phyloP scores from a whole-genome alignment of 306 rosid genomes.

The Lablab purpureus region DNA sequence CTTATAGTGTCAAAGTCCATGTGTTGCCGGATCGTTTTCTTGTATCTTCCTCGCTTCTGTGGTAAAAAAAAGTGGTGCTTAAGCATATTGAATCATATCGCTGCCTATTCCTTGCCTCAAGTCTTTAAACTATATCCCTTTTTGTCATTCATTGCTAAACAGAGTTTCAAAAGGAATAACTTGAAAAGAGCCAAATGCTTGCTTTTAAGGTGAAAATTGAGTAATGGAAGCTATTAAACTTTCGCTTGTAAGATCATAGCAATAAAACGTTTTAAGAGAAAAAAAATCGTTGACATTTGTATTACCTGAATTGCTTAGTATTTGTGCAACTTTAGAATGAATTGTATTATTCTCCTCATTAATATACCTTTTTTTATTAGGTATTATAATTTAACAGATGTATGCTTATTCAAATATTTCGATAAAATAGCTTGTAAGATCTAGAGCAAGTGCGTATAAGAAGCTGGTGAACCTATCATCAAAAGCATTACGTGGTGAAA shows the following conservation, averaged over 20 bases:
- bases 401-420: neutral
- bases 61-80: neutral
- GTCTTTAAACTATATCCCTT: neutral
- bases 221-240: neutral
- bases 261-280: neutral
- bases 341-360: neutral
- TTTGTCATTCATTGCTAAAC: neutral
- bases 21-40: conserved; percentile 67
- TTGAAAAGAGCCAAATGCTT: neutral
- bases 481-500: neutral
- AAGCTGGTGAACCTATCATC: conserved; percentile 4
- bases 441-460: conserved; percentile 15
- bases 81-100: neutral
- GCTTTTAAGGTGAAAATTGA: neutral
- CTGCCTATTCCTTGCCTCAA: conserved; percentile 7
- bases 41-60: conserved; percentile 77
- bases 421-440: neutral
- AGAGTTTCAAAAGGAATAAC: conserved; percentile 17
- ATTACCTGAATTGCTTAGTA: neutral
- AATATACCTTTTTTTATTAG: neutral
- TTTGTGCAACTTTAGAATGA: neutral
- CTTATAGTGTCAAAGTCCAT: conserved; percentile 73
- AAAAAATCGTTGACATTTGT: neutral
- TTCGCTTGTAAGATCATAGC: neutral
- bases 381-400: neutral